Base-by-base conservation (phyloP, 768 basidiomycete genomes). In the Collybiopsis confluens region DNA sequence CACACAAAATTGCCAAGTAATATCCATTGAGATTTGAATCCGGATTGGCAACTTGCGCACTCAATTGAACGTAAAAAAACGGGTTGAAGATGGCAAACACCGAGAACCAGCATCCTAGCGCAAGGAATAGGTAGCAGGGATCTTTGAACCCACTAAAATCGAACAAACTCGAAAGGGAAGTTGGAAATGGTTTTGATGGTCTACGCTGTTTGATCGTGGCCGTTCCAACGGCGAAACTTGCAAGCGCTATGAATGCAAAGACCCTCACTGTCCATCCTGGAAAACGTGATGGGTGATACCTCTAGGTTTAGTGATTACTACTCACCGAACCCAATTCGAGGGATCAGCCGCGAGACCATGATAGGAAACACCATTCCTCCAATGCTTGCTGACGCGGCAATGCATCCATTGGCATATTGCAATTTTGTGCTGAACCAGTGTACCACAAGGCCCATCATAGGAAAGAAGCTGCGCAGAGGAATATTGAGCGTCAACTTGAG, bases 361-460 rank as follows among this genome's bases (percentile, higher is more conserved):
- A 67, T 58, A 1, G 68, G 67, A 27, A 66, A 68, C 11, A 70
- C 54, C 26, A 70, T 64, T 16, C 70, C 68, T 0, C 73, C 72
- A 4, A 68, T 38, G 6, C 64, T 64, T 5, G 62, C 61, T 6
- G 70, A 68, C 10, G 65, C 65, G 1, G 67, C 61, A 15, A 70
- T 64, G 52, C 71, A 58, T 5, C 73, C 70, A 8, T 70, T 64
- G 0, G 71, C 73, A 15, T 69, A 64, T 1, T 65, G 65, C 4
- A 69, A 50, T 7, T 61, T 57, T 8, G 53, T 54, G 40, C 64
- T 64, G 59, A 73, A 74, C 61, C 65, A 68, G 56, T 74, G 73
- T 1, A 63, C 61, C 10, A 72, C 61, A 2, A 70, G 66, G 5
- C 65, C 65, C 27, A 72, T 57, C 0, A 64, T 60, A 1, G 72